A percentile compares a stretch with the other conserved stretches of the same genome.
phyloP scores from a whole-genome alignment of 495 filamentous ascomycete species.

The Margaritispora aquatica region DNA sequence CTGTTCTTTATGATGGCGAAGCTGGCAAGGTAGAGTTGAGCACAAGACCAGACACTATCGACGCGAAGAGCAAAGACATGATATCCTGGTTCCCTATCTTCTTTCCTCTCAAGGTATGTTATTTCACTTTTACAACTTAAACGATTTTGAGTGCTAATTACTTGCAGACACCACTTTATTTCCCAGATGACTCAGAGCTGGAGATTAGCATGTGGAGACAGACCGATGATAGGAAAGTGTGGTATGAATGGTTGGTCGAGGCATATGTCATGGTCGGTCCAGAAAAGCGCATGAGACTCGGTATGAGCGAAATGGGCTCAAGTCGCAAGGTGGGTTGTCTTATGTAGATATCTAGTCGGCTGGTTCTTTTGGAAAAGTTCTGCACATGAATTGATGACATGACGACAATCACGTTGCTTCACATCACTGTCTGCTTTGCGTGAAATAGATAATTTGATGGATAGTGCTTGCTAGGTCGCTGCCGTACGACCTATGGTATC shows the following conservation, averaged over 20 bases:
- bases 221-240: slow-evolving; percentile 91
- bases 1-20: slow-evolving; percentile 64
- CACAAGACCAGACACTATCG: slow-evolving; percentile 88
- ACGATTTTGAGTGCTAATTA: not conserved
- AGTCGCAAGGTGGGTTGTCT: slow-evolving; percentile 87
- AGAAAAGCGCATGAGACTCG: slow-evolving; percentile 64
- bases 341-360: slow-evolving; percentile 67
- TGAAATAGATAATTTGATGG: not conserved
- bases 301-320: slow-evolving; percentile 77
- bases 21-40: slow-evolving; percentile 69
- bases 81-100: slow-evolving; percentile 99
- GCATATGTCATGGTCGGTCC: slow-evolving; percentile 59
- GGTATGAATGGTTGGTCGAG: slow-evolving; percentile 98
- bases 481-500: slow-evolving; percentile 8
- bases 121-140: not conserved
- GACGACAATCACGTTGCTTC: no score
- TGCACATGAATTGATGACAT: no score
- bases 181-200: slow-evolving; percentile 77
- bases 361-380: no score
- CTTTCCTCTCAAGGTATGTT: slow-evolving; percentile 85
- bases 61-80: slow-evolving; percentile 89
- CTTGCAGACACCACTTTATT: slow-evolving; percentile 72
- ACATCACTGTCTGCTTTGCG: not conserved
- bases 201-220: slow-evolving; percentile 91
- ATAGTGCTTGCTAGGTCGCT: not conserved